phyloP scores from a whole-genome alignment of 2,329 filamentous ascomycete species.

The Fonsecaea pugnacius region DNA sequence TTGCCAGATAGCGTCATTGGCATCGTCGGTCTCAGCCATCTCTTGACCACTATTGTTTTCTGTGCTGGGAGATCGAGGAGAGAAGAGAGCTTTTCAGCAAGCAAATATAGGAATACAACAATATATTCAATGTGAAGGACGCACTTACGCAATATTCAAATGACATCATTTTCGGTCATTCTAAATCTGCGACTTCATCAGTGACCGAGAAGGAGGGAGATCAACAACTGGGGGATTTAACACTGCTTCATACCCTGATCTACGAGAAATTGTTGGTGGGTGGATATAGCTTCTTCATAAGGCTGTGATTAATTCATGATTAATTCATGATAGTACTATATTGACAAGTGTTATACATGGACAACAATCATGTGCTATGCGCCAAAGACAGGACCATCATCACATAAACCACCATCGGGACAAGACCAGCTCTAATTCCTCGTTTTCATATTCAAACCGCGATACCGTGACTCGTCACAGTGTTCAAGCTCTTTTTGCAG shows the following conservation, averaged over 20 bases:
- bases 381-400: background rate
- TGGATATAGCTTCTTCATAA: background rate
- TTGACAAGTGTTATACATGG: background rate
- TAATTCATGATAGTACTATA: background rate
- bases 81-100: background rate
- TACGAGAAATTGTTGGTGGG: background rate
- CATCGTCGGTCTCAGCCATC: background rate
- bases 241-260: background rate
- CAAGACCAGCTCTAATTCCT: background rate
- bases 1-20: constrained; percentile 52
- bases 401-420: background rate
- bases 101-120: background rate
- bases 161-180: background rate
- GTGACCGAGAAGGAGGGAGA: background rate
- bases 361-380: background rate
- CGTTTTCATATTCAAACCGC: background rate
- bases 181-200: background rate
- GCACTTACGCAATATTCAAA: background rate
- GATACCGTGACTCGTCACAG: background rate
- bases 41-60: background rate
- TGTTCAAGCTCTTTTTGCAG: background rate
- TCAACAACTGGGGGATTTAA: background rate
- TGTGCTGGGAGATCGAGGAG: background rate
- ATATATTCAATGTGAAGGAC: background rate
- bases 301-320: background rate